Evolutionary conservation across 2,329 filamentous ascomycete genomes (phyloP), one percentile per base, ranked within the genome.

Genomic region (Xylaria sp.): DNA sequence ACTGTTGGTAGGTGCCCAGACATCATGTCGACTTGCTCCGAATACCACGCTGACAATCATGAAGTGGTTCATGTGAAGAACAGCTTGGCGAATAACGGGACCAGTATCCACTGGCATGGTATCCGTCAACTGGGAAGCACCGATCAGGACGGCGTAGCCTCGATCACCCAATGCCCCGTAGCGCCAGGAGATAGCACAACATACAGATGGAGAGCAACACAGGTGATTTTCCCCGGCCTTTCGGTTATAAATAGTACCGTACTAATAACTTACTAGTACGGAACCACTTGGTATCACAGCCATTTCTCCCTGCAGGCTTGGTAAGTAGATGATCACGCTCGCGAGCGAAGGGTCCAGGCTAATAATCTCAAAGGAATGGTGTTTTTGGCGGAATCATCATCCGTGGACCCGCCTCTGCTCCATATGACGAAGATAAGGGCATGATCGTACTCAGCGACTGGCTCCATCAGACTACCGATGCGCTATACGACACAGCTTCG

Each of bases 361-460:
- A 39, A 72, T 10, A 5, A n/a, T 46, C 12, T 60, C 23, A n/a
- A 65, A 73, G 74, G 69, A 75, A 76, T 34, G 73, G 73, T 25
- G 73, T 75, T 25, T 69, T 74, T 41, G 90, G 90, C 0, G 83
- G 84, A 1, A 86, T 92, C 43, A 77, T 90, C 9, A 86, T 91
- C 70, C 81, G 88, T 58, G 89, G 88, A 0, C 89, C 89, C 0
- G 82, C 84, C 0, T 83, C 84, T 2, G 81, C 83, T 23, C 82
- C 87, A 67, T 90, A 90, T 70, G 88, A 92, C 68, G 82, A 86
- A 57, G 90, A 92, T 72, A 80, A 90, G 0, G 89, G 89, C 4
- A 76, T 84, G 25, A 73, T 91, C 1, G 82, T 88, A 25, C 76
- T 91, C 7, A 85, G 82, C 28, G 89, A 91, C 73, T 90, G 87